These are phyloP conservation scores for Stagonosporopsis chrysanthemi DNA, from an alignment of 2,329 filamentous ascomycete genomes.

Conservation along the genomic window DNA sequence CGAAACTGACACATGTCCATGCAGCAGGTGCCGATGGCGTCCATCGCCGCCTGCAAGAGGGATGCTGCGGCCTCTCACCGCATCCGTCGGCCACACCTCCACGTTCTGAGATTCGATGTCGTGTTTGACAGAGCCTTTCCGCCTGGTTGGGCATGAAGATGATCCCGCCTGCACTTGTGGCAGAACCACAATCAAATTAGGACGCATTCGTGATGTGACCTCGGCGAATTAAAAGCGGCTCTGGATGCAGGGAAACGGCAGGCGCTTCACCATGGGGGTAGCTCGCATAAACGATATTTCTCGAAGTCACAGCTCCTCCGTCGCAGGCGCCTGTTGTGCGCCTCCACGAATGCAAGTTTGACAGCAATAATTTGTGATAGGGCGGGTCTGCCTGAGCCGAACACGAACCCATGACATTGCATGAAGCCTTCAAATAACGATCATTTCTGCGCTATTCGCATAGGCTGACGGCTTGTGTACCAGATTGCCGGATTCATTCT, in stretches of 20 bases:
- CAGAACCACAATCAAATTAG: conserved; percentile 28
- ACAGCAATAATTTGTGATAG: conserved; percentile 12
- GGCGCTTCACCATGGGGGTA: conserved; percentile 38
- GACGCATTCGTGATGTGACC: conserved; percentile 30
- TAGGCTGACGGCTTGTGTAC: conserved; percentile 13
- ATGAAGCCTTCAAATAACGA: conserved; percentile 9
- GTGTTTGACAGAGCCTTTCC: conserved; percentile 24
- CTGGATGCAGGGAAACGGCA: conserved; percentile 38
- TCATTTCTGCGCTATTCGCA: conserved; percentile 4
- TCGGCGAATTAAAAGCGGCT: conserved; percentile 38
- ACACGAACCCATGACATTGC: conserved; percentile 19
- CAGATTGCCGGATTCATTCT: conserved; percentile 24
- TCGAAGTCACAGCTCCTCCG: conserved; percentile 27
- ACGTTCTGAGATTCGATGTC: conserved; percentile 35
- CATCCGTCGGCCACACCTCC: conserved; percentile 29
- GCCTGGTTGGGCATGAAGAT: conserved; percentile 31
- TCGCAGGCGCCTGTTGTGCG: conserved; percentile 14
- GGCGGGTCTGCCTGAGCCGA: conserved; percentile 29
- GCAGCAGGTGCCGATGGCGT: conserved; percentile 7
- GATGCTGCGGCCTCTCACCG: conserved; percentile 16
- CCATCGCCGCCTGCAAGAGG: conserved; percentile 2
- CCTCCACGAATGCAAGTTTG: conserved; percentile 10
- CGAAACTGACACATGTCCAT: conserved; percentile 24
- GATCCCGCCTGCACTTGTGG: conserved; percentile 30
- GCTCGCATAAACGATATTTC: conserved; percentile 39